Conservation (phyloP, 2,329 filamentous ascomycete species). For the Westerdykella aurantiaca region DNA sequence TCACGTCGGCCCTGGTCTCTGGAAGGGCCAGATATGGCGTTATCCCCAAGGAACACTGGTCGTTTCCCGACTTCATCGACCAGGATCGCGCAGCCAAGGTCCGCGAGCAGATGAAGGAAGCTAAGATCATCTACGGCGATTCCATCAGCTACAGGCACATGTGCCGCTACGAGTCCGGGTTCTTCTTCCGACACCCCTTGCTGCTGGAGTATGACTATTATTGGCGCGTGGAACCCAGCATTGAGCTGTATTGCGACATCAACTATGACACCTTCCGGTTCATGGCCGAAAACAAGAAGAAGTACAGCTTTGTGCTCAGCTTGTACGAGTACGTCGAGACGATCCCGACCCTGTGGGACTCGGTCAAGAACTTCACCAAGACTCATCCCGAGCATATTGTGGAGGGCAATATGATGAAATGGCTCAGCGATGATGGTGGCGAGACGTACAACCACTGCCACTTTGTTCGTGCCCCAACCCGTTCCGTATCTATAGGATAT, state of each 20-base stretch:
- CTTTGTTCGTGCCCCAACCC: conserved; percentile 59
- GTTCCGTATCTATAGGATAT: not conserved
- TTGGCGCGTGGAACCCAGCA: conserved; percentile 96
- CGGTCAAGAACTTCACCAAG: conserved; percentile 88
- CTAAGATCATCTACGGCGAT: conserved; percentile 97
- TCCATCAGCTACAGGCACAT: conserved; percentile 97
- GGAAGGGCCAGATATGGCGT: conserved; percentile 86
- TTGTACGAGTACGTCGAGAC: conserved; percentile 96
- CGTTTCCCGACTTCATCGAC: conserved; percentile 92
- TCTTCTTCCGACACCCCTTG: conserved; percentile 93
- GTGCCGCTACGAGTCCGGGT: conserved; percentile 98
- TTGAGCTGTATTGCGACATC: conserved; percentile 94
- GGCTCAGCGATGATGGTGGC: conserved; percentile 86
- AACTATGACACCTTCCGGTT: conserved; percentile 93
- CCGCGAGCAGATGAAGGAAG: conserved; percentile 86
- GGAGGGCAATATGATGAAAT: conserved; percentile 79
- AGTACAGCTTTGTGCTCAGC: conserved; percentile 95
- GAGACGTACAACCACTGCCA: conserved; percentile 96
- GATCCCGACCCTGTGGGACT: conserved; percentile 93
- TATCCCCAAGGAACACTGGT: conserved; percentile 93
- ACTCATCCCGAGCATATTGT: conserved; percentile 83
- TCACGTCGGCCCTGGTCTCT: conserved; percentile 84
- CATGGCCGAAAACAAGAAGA: conserved; percentile 95
- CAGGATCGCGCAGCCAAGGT: conserved; percentile 87
- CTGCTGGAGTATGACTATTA: conserved; percentile 99